Percentiles rank a stretch among this genome's conserved stretches.
Conservation (phyloP, 805 yeast genomes). For the Monosporozyma yasuniensis region DNA sequence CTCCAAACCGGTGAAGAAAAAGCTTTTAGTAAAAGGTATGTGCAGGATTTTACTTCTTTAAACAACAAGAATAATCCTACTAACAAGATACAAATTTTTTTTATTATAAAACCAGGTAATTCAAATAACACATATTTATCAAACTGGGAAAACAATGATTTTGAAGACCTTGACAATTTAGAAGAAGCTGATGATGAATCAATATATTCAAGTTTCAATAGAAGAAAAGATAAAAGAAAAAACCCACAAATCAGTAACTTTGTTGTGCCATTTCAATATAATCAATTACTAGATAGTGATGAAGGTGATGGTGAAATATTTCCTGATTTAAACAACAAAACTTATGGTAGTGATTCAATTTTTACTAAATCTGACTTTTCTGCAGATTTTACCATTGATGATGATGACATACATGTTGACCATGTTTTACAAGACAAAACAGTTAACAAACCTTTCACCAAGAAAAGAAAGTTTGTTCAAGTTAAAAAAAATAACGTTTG, state of each 20-base stretch:
- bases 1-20: background rate
- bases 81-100: background rate
- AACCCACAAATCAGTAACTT: conserved; percentile 4
- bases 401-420: conserved; percentile 11
- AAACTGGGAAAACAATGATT: background rate
- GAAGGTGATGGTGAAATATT: conserved; percentile 7
- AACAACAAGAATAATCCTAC: background rate
- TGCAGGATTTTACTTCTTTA: background rate
- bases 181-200: conserved; percentile 4
- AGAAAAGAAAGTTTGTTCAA: background rate
- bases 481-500: background rate
- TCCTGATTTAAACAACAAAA: background rate
- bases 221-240: background rate
- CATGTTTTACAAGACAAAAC: background rate
- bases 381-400: conserved; percentile 5
- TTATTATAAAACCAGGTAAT: background rate
- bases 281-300: conserved; percentile 18
- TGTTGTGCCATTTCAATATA: conserved; percentile 14
- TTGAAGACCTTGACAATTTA: conserved; percentile 2
- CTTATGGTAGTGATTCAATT: conserved; percentile 2
- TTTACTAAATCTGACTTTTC: conserved; percentile 1
- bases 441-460: background rate
- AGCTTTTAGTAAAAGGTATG: background rate
- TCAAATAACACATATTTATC: background rate
- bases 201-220: background rate